Evolutionary conservation across 2,329 filamentous ascomycete genomes (phyloP).

Genomic region (Exophiala sp.): DNA sequence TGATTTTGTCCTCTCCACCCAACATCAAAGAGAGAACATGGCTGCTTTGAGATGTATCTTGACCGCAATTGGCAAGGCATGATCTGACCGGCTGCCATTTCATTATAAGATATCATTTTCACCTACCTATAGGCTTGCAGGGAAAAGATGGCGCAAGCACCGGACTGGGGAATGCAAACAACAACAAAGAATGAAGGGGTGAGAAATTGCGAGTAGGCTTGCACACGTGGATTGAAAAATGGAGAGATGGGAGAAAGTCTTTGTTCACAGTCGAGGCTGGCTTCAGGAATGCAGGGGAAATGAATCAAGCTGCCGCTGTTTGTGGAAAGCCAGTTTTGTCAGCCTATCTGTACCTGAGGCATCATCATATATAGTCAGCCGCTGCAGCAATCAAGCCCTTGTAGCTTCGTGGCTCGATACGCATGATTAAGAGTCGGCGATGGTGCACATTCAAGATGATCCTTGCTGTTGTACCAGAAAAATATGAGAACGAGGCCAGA

Average conservation of each 20-base stretch:
- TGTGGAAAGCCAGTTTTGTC: neutral
- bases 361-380: no score
- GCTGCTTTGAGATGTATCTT: constrained; percentile 12
- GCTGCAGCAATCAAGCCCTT: no score
- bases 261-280: constrained; percentile 10
- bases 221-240: constrained; percentile 12
- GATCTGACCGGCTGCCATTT: neutral
- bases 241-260: constrained; percentile 9
- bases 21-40: constrained; percentile 11
- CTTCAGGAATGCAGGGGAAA: neutral
- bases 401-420: no score
- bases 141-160: constrained; percentile 2
- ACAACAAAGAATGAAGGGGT: constrained; percentile 5
- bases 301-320: constrained; percentile 1
- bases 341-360: no score
- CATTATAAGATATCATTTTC: neutral
- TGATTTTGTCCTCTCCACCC: constrained; percentile 10
- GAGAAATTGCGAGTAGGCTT: constrained; percentile 1
- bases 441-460: no score
- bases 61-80: constrained; percentile 11
- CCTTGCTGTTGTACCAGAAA: neutral
- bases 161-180: constrained; percentile 3
- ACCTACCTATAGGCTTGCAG: neutral
- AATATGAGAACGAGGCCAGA: neutral
- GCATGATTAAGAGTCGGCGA: no score